Evolutionary conservation across 2,329 filamentous ascomycete genomes (phyloP).

Genomic region (Aspergillus arachidicola): DNA sequence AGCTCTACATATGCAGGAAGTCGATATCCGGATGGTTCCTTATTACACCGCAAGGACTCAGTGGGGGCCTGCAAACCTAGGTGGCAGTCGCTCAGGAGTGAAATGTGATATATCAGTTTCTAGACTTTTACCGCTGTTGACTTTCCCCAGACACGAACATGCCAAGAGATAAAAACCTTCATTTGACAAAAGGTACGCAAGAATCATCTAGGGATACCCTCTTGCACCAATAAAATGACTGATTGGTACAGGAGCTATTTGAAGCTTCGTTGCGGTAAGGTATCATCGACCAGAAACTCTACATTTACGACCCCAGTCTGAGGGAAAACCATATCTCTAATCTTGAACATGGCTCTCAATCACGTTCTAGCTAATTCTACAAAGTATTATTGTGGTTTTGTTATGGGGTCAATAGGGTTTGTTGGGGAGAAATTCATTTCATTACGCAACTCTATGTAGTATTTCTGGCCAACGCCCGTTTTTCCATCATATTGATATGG

Average conservation of each 20-base stretch:
- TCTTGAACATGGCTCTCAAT: neutral
- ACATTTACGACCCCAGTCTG: no score
- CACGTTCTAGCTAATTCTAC: no score
- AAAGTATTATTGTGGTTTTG: no score
- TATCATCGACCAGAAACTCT: no score
- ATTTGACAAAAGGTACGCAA: no score
- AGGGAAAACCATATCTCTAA: neutral
- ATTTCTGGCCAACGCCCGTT: neutral
- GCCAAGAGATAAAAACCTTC: neutral
- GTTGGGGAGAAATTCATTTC: neutral
- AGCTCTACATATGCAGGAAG: neutral
- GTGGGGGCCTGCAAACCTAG: neutral
- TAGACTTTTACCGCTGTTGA: neutral
- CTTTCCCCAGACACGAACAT: neutral
- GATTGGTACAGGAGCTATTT: no score
- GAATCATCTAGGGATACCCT: no score
- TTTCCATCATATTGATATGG: neutral
- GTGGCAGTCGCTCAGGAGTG: neutral
- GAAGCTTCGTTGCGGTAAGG: no score
- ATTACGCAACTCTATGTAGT: neutral
- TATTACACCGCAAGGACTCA: neutral
- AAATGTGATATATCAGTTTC: neutral
- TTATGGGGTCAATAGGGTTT: neutral
- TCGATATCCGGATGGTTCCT: neutral
- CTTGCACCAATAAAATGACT: neutral